Conservation (phyloP, 2,329 filamentous ascomycete genomes). For the Aspergillus ustus region DNA sequence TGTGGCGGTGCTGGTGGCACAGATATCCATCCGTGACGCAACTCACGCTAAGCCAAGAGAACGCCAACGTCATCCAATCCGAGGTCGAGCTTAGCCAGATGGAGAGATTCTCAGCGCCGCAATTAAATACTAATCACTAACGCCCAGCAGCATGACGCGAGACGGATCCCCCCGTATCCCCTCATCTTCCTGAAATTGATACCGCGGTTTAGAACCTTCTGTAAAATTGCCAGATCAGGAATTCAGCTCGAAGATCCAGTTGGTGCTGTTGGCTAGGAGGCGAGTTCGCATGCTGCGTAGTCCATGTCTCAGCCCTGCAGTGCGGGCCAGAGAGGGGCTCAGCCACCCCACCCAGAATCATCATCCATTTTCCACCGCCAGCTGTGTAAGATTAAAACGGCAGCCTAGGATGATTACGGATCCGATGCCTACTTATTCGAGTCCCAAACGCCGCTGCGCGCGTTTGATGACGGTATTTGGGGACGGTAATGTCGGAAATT, state of each 20-base stretch:
- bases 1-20: conserved; percentile 3
- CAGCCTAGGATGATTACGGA: conserved; percentile 11
- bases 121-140: neutral
- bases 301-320: conserved; percentile 17
- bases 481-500: conserved; percentile 6
- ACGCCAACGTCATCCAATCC: conserved; percentile 7
- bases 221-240: neutral
- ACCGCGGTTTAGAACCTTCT: neutral
- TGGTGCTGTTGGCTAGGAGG: neutral
- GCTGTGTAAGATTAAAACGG: conserved; percentile 11
- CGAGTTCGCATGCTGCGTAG: neutral
- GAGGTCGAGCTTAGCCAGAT: neutral
- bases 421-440: neutral
- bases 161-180: neutral
- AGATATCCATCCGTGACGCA: neutral
- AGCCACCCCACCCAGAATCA: conserved; percentile 8
- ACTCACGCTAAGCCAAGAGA: neutral
- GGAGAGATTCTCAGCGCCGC: neutral
- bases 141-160: conserved; percentile 2
- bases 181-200: conserved; percentile 1
- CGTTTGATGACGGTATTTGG: conserved; percentile 14
- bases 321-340: conserved; percentile 9
- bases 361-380: conserved; percentile 5
- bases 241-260: neutral
- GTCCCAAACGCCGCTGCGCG: conserved; percentile 3